phyloP scores from a whole-genome alignment of 2,329 filamentous ascomycete species.

The Ustulina deusta region DNA sequence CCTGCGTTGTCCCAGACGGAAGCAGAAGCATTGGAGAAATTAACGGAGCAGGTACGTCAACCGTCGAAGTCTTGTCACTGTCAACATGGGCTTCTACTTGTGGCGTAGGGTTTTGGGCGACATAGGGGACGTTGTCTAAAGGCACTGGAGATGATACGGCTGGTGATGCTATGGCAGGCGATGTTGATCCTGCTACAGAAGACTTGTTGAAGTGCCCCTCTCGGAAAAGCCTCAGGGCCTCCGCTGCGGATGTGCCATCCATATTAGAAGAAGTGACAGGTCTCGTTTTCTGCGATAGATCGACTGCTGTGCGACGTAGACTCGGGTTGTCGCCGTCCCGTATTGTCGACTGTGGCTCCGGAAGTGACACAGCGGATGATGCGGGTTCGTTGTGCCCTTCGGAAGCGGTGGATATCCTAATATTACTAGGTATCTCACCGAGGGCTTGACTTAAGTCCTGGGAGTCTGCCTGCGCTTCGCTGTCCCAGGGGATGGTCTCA shows the following conservation, averaged over 20 bases:
- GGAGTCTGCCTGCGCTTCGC: constrained; percentile 26
- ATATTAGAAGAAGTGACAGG: constrained; percentile 37
- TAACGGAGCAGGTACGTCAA: constrained; percentile 7
- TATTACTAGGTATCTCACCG: constrained; percentile 47
- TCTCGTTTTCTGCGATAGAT: constrained; percentile 11
- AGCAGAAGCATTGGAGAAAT: constrained; percentile 35
- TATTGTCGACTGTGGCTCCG: constrained; percentile 4
- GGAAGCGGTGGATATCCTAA: constrained; percentile 42
- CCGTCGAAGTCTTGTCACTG: background rate
- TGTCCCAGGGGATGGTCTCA: constrained; percentile 30
- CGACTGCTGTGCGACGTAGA: background rate
- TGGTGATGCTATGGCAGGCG: constrained; percentile 19
- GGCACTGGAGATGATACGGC: constrained; percentile 19
- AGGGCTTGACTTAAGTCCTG: constrained; percentile 46
- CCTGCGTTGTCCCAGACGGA: constrained; percentile 28
- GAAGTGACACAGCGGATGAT: background rate
- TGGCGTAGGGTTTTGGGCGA: constrained; percentile 22
- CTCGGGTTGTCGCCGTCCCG: background rate
- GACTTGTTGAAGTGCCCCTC: constrained; percentile 40
- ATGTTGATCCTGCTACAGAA: constrained; percentile 14
- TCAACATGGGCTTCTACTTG: constrained; percentile 19
- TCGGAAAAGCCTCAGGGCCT: constrained; percentile 43
- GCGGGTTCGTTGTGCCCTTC: constrained; percentile 21
- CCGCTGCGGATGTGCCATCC: constrained; percentile 41
- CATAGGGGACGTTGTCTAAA: constrained; percentile 3